Base-by-base conservation (phyloP, 176 grass and related monocot genomes). In the Eleusine indica region DNA sequence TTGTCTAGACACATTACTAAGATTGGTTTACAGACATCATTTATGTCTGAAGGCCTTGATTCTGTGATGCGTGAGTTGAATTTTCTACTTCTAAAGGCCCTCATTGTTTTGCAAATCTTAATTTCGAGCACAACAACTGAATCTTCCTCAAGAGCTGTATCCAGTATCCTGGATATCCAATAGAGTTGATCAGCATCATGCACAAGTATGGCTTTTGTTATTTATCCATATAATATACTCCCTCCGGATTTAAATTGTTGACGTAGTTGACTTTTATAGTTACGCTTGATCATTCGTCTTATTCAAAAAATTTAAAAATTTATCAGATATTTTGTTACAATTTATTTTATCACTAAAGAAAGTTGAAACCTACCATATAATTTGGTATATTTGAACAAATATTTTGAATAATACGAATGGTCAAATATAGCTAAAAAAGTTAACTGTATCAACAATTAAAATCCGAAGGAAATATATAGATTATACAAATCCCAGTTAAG, bases 161-260 rank as follows among this genome's bases (percentile, higher is more conserved):
- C 56, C 29, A 65, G 14, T 40, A 47, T 47, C 56, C 29, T 73
- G 14, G 32, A 79, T 79, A 40, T 17, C 71, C 13, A 53, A 47
- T 47, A 52, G 75, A 54, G 61, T 56, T 57, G 35, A 54, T 70
- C 4, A 70, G 78, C 12, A 25, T 68, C 39, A 83, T 29, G 43
- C 61, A 84, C 61, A 52, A 4, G 9, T 29, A 64, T 13, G 35
- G 8, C 21, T 75, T 35, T 66, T 51, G 46, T 68, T 30, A 5
- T 57, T 38, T 12, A 57, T 47, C 9, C 44, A 29, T 51, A 5
- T 35, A 35, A 35, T 35, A 35, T 35, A 25, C 25, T 25, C 25
- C 25, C 25, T 25, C 25, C 25, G 25, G 25, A 25, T 25, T 25
- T 25, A 25, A 25, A 25, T 25, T 25, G 25, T 25, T 25, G 25